Conservation (phyloP, 2,329 filamentous ascomycete genomes). For the Trichoderma sp. region DNA sequence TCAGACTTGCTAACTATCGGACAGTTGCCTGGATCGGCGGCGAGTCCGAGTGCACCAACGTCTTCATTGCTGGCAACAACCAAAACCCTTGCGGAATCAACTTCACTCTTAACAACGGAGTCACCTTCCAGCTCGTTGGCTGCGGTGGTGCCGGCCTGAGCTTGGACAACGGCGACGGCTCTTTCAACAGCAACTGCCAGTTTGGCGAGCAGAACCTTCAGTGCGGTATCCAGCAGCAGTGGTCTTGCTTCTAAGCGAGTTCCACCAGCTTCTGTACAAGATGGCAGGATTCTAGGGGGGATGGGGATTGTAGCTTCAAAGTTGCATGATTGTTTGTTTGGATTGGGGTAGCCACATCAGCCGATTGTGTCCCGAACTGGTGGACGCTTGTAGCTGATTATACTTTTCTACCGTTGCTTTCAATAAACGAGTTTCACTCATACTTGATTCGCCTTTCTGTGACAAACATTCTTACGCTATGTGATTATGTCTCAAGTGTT, state of each 20-base stretch:
- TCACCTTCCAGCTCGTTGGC: background rate
- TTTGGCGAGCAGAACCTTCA: background rate
- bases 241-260: constrained; percentile 3
- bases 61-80: background rate
- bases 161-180: background rate
- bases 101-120: background rate
- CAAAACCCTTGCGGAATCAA: background rate
- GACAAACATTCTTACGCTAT: no score
- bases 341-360: background rate
- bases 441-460: background rate
- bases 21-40: background rate
- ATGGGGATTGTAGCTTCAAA: background rate
- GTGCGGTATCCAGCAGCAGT: background rate
- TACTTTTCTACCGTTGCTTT: background rate
- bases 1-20: background rate
- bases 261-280: background rate
- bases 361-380: background rate
- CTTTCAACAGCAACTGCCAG: background rate
- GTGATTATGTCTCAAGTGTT: no score
- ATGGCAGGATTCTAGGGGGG: background rate
- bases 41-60: background rate
- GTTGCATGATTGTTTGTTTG: background rate
- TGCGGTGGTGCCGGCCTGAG: background rate
- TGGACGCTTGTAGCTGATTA: background rate
- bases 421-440: background rate